Evolutionary conservation across 1,284 basidiomycete species (phyloP).

Genomic region (Leccinum pseudoinsigne): DNA sequence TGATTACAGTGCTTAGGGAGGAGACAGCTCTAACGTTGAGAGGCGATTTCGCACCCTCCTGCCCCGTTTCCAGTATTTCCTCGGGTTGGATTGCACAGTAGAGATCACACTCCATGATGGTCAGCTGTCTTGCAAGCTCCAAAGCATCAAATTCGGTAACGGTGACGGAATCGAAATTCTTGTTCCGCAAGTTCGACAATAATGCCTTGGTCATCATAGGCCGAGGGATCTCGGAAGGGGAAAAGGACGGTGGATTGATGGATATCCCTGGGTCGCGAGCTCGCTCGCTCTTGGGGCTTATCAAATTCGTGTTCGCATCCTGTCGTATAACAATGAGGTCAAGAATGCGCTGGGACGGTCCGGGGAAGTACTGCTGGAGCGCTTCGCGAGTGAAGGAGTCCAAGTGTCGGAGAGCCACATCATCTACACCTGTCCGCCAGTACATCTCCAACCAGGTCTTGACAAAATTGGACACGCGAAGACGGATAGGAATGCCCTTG

Average conservation of each 20-base stretch:
- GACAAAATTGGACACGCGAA: constrained; percentile 90
- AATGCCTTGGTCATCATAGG: constrained; percentile 87
- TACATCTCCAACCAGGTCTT: constrained; percentile 92
- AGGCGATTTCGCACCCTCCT: constrained; percentile 65
- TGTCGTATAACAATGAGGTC: constrained; percentile 64
- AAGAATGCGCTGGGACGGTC: constrained; percentile 69
- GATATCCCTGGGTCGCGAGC: constrained; percentile 68
- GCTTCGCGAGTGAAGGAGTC: constrained; percentile 65
- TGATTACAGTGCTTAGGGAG: constrained; percentile 88
- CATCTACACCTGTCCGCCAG: constrained; percentile 77
- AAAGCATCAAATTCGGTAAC: constrained; percentile 93
- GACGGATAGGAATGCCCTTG: constrained; percentile 86
- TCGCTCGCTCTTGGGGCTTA: constrained; percentile 60
- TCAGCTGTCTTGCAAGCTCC: constrained; percentile 92
- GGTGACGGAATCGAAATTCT: constrained; percentile 58
- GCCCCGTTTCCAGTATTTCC: constrained; percentile 83
- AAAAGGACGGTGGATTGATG: constrained; percentile 58
- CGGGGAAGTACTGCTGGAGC: constrained; percentile 62
- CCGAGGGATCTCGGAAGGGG: constrained; percentile 65
- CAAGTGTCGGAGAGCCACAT: constrained; percentile 58
- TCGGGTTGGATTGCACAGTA: constrained; percentile 87
- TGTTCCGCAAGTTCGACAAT: constrained; percentile 58
- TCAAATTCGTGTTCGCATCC: constrained; percentile 43
- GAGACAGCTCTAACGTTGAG: constrained; percentile 82
- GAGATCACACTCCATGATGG: constrained; percentile 90